Base-by-base conservation (phyloP, 2,329 filamentous ascomycete genomes). In the Berkeleyomyces rouxiae region DNA sequence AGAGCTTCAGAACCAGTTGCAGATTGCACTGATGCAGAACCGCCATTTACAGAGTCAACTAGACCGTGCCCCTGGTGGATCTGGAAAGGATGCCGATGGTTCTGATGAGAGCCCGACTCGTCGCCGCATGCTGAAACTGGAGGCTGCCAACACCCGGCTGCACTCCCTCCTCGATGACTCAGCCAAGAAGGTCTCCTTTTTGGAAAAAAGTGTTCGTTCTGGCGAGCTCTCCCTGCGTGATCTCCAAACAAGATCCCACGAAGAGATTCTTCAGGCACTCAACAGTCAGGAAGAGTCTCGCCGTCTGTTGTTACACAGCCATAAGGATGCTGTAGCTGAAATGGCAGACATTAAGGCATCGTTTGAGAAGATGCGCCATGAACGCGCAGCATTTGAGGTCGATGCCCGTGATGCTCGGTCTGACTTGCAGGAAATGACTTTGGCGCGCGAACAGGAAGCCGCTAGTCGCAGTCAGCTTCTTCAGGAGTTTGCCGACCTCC, bases 101-200 rank as follows among this genome's bases (percentile, higher is more conserved):
- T 43, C 58, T 3, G 88, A 92, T 58, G 85, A 93, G 53, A 92
- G 85, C 67, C 88, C 89, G 0, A 92, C 89, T 1, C 72, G 87
- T 58, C 82, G 86, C 62, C 85, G 93, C 13, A 86, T 96, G 69
- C 87, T 95, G 70, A 92, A 96, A 74, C 81, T 97, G 4, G 92
- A 97, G 73, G 84, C 90, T 68, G 92, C 88, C 70, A 97, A 97
- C 74, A 91, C 82, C 72, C 85, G 90, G 63, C 80, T 97, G 11
- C 92, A 97, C 70, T 90, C 95, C 66, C 89, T 95, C 82, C 84
- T 97, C 4, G 92, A 97, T 72, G 90, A 96, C 72, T 96, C 92
- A 2, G 80, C 86, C 16, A 92, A 89, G 78, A 96, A 96, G 75
- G 86, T 96, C 2, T 96, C 92, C 5, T 82, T 86, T 0, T 75